Evolutionary conservation across 2,329 filamentous ascomycete genomes (phyloP).

Genomic region (Drechslerella coelobrocha): DNA sequence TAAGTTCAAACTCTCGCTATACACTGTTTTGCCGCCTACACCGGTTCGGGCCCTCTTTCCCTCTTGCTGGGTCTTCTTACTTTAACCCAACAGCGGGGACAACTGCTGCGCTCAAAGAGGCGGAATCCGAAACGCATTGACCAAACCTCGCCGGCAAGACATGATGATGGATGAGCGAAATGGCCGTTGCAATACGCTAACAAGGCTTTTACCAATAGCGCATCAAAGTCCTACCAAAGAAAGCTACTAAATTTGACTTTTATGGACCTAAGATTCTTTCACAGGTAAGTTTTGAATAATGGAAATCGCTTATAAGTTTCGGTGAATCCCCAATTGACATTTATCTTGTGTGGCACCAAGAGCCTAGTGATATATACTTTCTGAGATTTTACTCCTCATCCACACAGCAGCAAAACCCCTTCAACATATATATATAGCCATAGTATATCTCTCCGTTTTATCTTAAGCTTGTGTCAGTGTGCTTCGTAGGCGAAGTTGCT

Average conservation of each 20-base stretch:
- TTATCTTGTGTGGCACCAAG: neutral
- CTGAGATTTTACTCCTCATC: neutral
- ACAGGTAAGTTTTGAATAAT: constrained; percentile 20
- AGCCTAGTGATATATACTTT: constrained; percentile 20
- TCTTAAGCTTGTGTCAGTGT: constrained; percentile 23
- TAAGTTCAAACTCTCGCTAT: constrained; percentile 19
- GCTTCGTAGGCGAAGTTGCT: constrained; percentile 28
- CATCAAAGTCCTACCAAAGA: constrained; percentile 37
- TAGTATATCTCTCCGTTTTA: neutral
- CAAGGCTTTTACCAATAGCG: constrained; percentile 3
- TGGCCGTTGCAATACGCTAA: constrained; percentile 31
- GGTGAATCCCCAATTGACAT: constrained; percentile 16
- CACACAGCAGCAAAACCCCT: neutral
- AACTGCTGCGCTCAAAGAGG: constrained; percentile 24
- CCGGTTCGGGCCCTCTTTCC: neutral
- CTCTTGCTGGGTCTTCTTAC: neutral
- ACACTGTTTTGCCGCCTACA: constrained; percentile 10
- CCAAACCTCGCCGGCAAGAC: constrained; percentile 5
- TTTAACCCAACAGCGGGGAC: constrained; percentile 15
- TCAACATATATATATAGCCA: constrained; percentile 18
- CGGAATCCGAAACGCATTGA: constrained; percentile 47
- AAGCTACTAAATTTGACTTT: constrained; percentile 15
- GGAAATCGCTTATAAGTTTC: constrained; percentile 19
- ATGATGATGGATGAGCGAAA: constrained; percentile 1
- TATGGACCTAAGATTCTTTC: neutral